Evolutionary conservation across 805 yeast species (phyloP).

Genomic region (Groenewaldozyma salmanticensis): DNA sequence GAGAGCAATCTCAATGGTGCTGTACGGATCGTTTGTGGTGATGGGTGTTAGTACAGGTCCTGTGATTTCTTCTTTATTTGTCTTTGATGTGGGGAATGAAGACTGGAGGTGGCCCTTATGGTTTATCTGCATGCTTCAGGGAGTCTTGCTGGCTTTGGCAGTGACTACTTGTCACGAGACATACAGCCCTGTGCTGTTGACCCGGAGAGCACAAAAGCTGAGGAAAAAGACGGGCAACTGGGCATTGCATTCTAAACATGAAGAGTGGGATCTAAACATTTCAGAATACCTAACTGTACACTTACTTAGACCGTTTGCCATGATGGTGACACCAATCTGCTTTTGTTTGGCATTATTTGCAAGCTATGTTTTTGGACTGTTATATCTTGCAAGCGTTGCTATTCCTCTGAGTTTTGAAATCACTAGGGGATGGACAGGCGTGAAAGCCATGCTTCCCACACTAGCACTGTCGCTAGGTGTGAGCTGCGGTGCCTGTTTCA

Average conservation of each 20-base stretch:
- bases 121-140: slow-evolving; percentile 51
- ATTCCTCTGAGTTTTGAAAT: slow-evolving; percentile 30
- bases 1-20: slow-evolving; percentile 60
- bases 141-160: slow-evolving; percentile 40
- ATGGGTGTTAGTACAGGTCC: slow-evolving; percentile 50
- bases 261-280: slow-evolving; percentile 60
- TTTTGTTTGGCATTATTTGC: slow-evolving; percentile 33
- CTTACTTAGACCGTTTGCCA: slow-evolving; percentile 69
- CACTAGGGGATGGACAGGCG: no score
- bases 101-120: slow-evolving; percentile 67
- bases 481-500: slow-evolving; percentile 25
- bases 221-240: slow-evolving; percentile 43
- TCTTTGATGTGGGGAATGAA: slow-evolving; percentile 50
- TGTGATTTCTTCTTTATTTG: slow-evolving; percentile 52
- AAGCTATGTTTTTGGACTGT: slow-evolving; percentile 35
- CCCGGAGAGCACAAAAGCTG: slow-evolving; percentile 50
- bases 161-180: slow-evolving; percentile 52
- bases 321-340: slow-evolving; percentile 45
- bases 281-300: slow-evolving; percentile 63
- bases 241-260: slow-evolving; percentile 42
- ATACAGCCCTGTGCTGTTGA: slow-evolving; percentile 70
- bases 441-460: no score
- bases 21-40: slow-evolving; percentile 62
- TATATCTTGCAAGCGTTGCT: slow-evolving; percentile 34
- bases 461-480: slow-evolving; percentile 27